Evolutionary conservation across 2,329 filamentous ascomycete species (phyloP).

Genomic region (Talaromyces sp.): DNA sequence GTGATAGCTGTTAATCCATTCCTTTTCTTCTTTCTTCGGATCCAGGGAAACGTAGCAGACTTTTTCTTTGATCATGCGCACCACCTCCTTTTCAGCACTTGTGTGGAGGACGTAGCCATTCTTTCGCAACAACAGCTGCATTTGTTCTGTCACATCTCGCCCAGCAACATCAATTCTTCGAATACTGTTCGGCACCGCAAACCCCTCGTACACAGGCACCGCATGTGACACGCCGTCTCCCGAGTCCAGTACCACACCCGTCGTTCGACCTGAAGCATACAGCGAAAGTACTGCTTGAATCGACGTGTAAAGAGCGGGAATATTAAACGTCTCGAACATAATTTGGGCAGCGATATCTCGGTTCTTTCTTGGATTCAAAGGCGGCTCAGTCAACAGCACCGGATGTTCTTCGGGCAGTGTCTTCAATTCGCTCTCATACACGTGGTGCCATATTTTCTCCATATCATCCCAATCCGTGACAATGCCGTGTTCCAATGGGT

Average conservation of each 20-base stretch:
- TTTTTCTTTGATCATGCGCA: constrained; percentile 90
- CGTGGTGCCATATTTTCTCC: constrained; percentile 70
- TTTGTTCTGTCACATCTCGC: constrained; percentile 90
- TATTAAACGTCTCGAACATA: constrained; percentile 98
- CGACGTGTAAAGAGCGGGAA: constrained; percentile 91
- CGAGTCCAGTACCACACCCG: constrained; percentile 90
- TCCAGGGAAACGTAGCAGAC: constrained; percentile 85
- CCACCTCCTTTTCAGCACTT: constrained; percentile 98
- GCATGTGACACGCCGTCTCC: constrained; percentile 97
- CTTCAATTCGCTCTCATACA: constrained; percentile 93
- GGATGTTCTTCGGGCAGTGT: constrained; percentile 98
- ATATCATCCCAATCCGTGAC: constrained; percentile 58
- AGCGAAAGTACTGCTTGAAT: constrained; percentile 95
- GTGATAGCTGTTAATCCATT: constrained; percentile 71
- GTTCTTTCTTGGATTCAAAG: constrained; percentile 91
- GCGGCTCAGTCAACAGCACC: constrained; percentile 91
- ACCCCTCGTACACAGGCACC: constrained; percentile 96
- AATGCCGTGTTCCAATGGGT: constrained; percentile 94
- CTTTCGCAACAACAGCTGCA: constrained; percentile 88
- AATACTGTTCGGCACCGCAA: constrained; percentile 94
- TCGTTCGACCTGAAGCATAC: constrained; percentile 93
- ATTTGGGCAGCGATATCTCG: constrained; percentile 96
- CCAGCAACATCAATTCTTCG: constrained; percentile 94
- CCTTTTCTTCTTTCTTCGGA: constrained; percentile 91
- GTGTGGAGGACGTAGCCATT: constrained; percentile 94